Percentiles rank a stretch among this genome's conserved stretches.
These are phyloP conservation scores for Pseudozyma thailandica DNA, from an alignment of 1,284 basidiomycete species.

Conservation along the genomic window DNA sequence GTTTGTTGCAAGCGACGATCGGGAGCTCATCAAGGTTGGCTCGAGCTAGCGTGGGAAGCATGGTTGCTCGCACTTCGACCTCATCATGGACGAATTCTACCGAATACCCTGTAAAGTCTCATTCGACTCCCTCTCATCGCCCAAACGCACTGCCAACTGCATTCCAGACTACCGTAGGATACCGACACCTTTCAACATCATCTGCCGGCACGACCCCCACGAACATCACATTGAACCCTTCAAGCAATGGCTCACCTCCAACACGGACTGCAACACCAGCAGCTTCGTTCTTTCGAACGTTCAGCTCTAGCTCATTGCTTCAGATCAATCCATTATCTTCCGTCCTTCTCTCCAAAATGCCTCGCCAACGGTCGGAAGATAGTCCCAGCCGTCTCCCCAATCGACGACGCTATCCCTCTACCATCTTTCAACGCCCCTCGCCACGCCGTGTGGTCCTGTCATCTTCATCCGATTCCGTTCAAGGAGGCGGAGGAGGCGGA, in stretches of 20 bases:
- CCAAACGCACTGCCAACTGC: not conserved
- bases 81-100: not conserved
- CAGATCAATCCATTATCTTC: not conserved
- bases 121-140: too few relatives aligned
- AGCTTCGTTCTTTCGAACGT: constrained; percentile 15
- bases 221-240: not conserved
- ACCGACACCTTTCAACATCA: not conserved
- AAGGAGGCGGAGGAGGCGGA: not conserved
- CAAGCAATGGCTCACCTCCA: not conserved
- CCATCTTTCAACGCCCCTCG: constrained; percentile 13
- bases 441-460: not conserved
- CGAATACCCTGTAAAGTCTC: not conserved
- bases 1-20: not conserved
- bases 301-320: constrained; percentile 1
- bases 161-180: not conserved
- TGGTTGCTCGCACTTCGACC: too few relatives aligned
- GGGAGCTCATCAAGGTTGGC: not conserved
- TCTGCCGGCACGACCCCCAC: not conserved
- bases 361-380: constrained; percentile 13
- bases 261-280: not conserved
- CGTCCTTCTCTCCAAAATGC: constrained; percentile 8
- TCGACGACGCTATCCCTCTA: constrained; percentile 3
- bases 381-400: not conserved
- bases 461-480: not conserved
- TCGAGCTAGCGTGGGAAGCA: too few relatives aligned